Conservation (phyloP, 2,329 filamentous ascomycete genomes). For the Dactylonectria estremocensis region DNA sequence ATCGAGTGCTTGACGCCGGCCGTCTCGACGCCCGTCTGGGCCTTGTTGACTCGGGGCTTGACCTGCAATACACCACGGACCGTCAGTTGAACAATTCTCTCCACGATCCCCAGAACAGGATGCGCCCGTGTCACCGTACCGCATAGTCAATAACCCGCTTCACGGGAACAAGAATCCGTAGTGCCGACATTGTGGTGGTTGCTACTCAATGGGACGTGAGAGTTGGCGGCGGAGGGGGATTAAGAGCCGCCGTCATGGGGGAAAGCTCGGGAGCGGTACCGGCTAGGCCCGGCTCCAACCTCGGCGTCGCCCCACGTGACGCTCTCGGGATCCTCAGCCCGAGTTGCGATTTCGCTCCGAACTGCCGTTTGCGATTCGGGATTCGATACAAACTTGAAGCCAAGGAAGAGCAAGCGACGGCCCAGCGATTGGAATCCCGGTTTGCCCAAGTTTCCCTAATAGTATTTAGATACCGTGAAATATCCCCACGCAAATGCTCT, state of each 20-base stretch:
- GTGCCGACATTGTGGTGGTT: slow-evolving; percentile 68
- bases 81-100: slow-evolving; percentile 16
- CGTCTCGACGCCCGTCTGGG: slow-evolving; percentile 90
- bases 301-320: slow-evolving; percentile 59
- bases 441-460: not conserved
- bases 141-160: slow-evolving; percentile 92
- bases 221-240: slow-evolving; percentile 41
- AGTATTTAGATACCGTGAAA: not conserved
- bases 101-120: slow-evolving; percentile 6
- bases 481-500: not conserved
- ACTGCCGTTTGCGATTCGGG: slow-evolving; percentile 22
- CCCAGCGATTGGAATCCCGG: slow-evolving; percentile 16
- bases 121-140: slow-evolving; percentile 62
- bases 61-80: slow-evolving; percentile 61
- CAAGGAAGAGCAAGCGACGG: slow-evolving; percentile 25
- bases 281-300: slow-evolving; percentile 63
- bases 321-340: slow-evolving; percentile 24
- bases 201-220: slow-evolving; percentile 44
- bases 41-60: slow-evolving; percentile 79
- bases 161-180: slow-evolving; percentile 84
- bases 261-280: slow-evolving; percentile 50
- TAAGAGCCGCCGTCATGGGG: slow-evolving; percentile 47
- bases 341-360: slow-evolving; percentile 42
- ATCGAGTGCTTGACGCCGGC: slow-evolving; percentile 96
- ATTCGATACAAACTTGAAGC: slow-evolving; percentile 15